phyloP scores from a whole-genome alignment of 192 early-diverging fungal genomes.

The Backusella westeae region DNA sequence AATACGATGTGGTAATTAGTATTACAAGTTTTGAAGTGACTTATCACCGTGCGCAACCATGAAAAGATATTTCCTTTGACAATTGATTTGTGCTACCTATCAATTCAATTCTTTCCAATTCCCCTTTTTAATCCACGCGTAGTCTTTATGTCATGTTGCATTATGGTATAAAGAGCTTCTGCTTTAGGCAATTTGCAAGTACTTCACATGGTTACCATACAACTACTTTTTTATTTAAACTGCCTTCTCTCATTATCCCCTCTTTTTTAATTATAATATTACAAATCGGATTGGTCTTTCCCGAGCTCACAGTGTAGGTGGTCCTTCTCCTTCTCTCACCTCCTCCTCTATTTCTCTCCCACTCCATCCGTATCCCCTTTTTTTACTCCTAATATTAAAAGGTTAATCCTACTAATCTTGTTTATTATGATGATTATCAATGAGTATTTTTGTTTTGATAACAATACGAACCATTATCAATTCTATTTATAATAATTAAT shows the following conservation, averaged over 20 bases:
- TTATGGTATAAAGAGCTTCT: not conserved
- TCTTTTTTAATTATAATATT: not conserved
- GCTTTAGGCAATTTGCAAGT: not conserved
- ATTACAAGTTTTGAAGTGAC: slow-evolving; percentile 8
- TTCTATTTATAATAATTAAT: slow-evolving; percentile 3
- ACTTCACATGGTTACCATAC: not conserved
- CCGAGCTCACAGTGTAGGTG: not conserved
- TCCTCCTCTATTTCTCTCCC: not conserved
- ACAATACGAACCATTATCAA: not conserved
- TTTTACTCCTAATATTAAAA: slow-evolving; percentile 4
- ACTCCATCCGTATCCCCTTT: not conserved
- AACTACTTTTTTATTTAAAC: not conserved
- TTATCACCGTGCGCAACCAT: slow-evolving; percentile 5
- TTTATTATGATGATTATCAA: not conserved
- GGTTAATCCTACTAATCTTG: not conserved
- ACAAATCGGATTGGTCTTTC: not conserved
- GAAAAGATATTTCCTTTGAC: not conserved
- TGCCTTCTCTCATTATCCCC: not conserved
- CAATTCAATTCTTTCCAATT: not conserved
- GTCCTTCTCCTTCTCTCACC: not conserved
- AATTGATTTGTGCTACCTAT: not conserved
- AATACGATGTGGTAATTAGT: not conserved
- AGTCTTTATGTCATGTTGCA: not conserved
- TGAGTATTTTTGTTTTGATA: not conserved
- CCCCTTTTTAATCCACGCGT: slow-evolving; percentile 5